phyloP scores from a whole-genome alignment of 176 grass and related monocot species.

The Cenchrus americanus region DNA sequence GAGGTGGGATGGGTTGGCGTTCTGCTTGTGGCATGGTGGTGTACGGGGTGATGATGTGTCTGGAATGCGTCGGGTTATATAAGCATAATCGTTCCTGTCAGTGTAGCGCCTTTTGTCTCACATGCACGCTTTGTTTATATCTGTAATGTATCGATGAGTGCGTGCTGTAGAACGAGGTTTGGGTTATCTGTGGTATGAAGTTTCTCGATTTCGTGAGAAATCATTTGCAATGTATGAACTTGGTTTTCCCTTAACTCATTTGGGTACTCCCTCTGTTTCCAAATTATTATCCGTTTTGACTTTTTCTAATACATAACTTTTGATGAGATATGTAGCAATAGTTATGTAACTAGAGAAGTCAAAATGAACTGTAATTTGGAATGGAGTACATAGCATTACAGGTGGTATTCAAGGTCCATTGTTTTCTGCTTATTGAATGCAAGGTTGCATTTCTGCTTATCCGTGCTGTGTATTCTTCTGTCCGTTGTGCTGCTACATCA shows the following conservation, averaged over 20 bases:
- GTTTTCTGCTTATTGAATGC: too few relatives aligned
- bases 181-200: conserved; percentile 28
- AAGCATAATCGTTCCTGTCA: conserved; percentile 32
- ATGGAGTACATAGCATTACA: too few relatives aligned
- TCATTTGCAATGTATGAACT: not conserved
- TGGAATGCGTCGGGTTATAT: conserved; percentile 42
- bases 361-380: too few relatives aligned
- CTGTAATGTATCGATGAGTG: conserved; percentile 22
- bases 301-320: too few relatives aligned
- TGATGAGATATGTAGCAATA: too few relatives aligned
- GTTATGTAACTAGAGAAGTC: too few relatives aligned
- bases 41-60: conserved; percentile 32
- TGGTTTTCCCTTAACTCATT: not conserved
- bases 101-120: conserved; percentile 1
- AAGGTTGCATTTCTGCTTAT: too few relatives aligned
- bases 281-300: not conserved
- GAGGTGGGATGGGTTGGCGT: conserved; percentile 32
- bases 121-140: conserved; percentile 33
- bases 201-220: conserved; percentile 9
- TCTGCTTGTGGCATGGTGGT: conserved; percentile 40
- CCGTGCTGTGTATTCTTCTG: too few relatives aligned
- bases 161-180: conserved; percentile 40
- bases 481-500: too few relatives aligned
- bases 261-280: not conserved
- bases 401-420: too few relatives aligned